phyloP scores from a whole-genome alignment of 164 flowering plant species.

The Kingdonia uniflora region DNA sequence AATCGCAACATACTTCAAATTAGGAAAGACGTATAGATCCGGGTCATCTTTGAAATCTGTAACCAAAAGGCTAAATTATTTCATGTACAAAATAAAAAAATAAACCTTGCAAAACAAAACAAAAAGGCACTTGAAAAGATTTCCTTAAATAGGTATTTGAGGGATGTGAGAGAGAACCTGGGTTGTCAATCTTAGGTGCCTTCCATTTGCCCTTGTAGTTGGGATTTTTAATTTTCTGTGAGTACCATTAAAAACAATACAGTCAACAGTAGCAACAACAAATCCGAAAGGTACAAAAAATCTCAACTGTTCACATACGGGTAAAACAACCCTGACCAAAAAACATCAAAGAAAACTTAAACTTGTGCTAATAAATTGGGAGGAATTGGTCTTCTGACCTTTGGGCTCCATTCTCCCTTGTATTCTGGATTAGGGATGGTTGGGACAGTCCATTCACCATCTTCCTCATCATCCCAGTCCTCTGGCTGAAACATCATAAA shows the following conservation, averaged over 20 bases:
- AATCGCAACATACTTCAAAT: constrained; percentile 65
- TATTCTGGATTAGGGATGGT: constrained; percentile 87
- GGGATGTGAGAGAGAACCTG: constrained; percentile 32
- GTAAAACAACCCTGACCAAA: no score
- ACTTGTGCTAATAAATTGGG: no score
- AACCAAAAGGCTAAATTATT: neutral
- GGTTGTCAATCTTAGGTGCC: constrained; percentile 96
- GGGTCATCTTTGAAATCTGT: constrained; percentile 90
- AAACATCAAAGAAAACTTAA: no score
- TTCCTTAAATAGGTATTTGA: no score
- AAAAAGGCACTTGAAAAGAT: no score
- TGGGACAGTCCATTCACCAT: constrained; percentile 96
- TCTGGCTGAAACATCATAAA: constrained; percentile 44
- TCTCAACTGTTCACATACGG: no score
- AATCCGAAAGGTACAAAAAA: no score
- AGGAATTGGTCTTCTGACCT: constrained; percentile 34
- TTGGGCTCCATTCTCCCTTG: constrained; percentile 87
- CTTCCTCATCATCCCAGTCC: constrained; percentile 98
- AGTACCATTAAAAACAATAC: no score
- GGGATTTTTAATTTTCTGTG: constrained; percentile 95
- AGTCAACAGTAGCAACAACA: no score
- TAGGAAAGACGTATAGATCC: constrained; percentile 54
- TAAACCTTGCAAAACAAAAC: no score
- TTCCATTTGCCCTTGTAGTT: constrained; percentile 95
- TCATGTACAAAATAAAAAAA: no score